phyloP scores from a whole-genome alignment of 805 yeast genomes.

The Brettanomyces bruxellensis region DNA sequence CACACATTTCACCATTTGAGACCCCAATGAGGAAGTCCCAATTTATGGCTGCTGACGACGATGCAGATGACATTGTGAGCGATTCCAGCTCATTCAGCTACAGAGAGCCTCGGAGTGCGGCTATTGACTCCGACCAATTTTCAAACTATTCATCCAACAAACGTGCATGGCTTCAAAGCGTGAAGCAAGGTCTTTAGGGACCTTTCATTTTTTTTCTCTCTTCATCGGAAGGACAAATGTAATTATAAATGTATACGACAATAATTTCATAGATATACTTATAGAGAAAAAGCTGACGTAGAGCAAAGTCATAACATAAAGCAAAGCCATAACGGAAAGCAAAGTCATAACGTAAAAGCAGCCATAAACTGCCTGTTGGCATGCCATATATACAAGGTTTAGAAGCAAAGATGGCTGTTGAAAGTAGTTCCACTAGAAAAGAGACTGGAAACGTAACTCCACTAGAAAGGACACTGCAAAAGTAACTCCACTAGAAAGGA shows the following conservation, averaged over 20 bases:
- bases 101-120: background rate
- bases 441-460: background rate
- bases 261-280: too few relatives aligned
- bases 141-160: slow-evolving; percentile 36
- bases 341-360: too few relatives aligned
- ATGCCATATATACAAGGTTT: too few relatives aligned
- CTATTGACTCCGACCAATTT: slow-evolving; percentile 14
- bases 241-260: background rate
- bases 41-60: background rate
- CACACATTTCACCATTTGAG: slow-evolving; percentile 6
- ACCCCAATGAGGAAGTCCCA: slow-evolving; percentile 6
- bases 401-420: background rate
- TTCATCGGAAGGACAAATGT: slow-evolving; percentile 1
- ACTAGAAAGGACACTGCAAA: background rate
- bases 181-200: slow-evolving; percentile 8
- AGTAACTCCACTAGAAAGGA: too few relatives aligned
- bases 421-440: background rate
- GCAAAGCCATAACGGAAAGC: too few relatives aligned
- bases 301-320: too few relatives aligned
- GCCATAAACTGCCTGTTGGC: too few relatives aligned
- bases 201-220: background rate
- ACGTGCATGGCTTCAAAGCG: slow-evolving; percentile 31
- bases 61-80: background rate
- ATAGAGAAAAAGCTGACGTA: background rate
- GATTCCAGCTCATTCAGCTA: background rate